phyloP scores from a whole-genome alignment of 169 alveolate species.

The Plasmodium gallinaceum region DNA sequence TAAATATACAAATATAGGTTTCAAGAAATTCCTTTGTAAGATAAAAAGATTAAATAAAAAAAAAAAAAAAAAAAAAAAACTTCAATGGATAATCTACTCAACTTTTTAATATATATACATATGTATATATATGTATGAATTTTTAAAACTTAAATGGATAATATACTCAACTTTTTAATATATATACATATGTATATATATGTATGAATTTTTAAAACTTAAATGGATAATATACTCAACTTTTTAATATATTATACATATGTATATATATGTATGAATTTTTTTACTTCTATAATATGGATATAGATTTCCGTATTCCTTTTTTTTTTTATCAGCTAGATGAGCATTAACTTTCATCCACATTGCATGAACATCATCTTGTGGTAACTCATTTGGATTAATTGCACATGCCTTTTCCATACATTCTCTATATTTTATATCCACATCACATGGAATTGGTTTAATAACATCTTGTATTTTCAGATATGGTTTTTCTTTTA shows the following conservation, averaged over 20 bases:
- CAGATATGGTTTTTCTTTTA: conserved; percentile 88
- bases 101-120: background rate
- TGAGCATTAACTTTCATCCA: conserved; percentile 92
- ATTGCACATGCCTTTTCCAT: conserved; percentile 87
- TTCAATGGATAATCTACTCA: background rate
- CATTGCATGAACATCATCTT: conserved; percentile 91
- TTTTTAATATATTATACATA: background rate
- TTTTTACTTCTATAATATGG: conserved; percentile 55
- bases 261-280: background rate
- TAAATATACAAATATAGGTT: background rate
- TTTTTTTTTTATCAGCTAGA: conserved; percentile 80
- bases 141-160: background rate
- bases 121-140: background rate
- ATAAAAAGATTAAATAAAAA: background rate
- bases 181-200: background rate
- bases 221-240: background rate
- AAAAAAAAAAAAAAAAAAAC: too few relatives aligned
- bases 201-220: background rate
- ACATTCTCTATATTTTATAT: conserved; percentile 84
- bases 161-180: background rate
- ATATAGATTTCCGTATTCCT: conserved; percentile 52
- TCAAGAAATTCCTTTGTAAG: background rate
- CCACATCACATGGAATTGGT: conserved; percentile 90
- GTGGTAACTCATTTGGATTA: conserved; percentile 90
- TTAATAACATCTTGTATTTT: conserved; percentile 88